Evolutionary conservation across 2,329 filamentous ascomycete species (phyloP).

Genomic region (Verticillium longisporum): DNA sequence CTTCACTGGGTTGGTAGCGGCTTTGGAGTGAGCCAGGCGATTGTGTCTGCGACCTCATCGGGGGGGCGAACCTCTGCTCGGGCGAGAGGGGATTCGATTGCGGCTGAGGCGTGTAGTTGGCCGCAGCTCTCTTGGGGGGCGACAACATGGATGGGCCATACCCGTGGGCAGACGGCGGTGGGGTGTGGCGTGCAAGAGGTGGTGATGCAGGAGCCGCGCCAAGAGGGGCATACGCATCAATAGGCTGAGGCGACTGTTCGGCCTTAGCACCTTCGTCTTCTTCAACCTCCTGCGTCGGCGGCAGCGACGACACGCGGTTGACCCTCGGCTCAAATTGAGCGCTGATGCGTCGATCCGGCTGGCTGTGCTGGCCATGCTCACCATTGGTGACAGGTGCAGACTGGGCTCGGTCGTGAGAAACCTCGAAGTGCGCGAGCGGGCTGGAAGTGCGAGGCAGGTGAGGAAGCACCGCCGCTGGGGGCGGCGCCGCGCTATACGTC

Average conservation of each 20-base stretch:
- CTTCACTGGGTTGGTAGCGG: conserved; percentile 30
- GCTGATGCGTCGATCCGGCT: conserved; percentile 37
- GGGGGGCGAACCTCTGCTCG: conserved; percentile 41
- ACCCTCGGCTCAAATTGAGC: conserved; percentile 49
- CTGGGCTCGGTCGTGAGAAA: conserved; percentile 32
- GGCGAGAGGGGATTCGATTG: conserved; percentile 19
- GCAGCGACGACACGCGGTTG: conserved; percentile 49
- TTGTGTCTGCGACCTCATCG: conserved; percentile 55
- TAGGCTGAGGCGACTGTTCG: conserved; percentile 1
- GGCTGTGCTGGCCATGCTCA: conserved; percentile 22
- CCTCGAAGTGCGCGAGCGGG: conserved; percentile 58
- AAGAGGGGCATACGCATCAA: conserved; percentile 16
- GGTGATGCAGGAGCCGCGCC: conserved; percentile 24
- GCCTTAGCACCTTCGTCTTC: conserved; percentile 39
- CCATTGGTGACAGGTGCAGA: conserved; percentile 22
- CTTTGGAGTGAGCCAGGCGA: conserved; percentile 47
- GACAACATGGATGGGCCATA: conserved; percentile 39
- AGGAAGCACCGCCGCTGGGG: conserved; percentile 39
- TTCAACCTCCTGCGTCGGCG: conserved; percentile 55
- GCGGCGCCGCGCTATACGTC: conserved; percentile 31
- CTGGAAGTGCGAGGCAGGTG: conserved; percentile 61
- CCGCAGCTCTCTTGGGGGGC: conserved; percentile 46
- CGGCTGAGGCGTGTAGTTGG: conserved; percentile 43
- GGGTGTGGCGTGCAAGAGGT: conserved; percentile 34
- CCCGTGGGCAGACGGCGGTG: conserved; percentile 35